phyloP scores from a whole-genome alignment of 495 filamentous ascomycete genomes.

The Xylaria curta region DNA sequence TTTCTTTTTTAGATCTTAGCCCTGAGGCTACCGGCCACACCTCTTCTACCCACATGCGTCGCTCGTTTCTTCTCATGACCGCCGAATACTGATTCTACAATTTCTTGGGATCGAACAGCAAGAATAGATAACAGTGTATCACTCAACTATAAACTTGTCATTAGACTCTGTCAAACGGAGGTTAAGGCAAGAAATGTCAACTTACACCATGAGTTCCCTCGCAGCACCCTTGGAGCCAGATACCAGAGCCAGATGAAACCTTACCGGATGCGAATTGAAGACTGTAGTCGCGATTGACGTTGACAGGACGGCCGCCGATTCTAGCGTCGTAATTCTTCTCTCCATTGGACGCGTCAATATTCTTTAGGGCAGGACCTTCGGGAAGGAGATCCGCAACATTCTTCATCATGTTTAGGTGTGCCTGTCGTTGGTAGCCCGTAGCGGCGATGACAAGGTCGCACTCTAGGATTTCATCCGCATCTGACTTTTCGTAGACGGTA shows the following conservation, averaged over 20 bases:
- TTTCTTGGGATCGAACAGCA: conserved; percentile 75
- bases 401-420: conserved; percentile 78
- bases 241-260: conserved; percentile 70
- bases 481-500: conserved; percentile 31
- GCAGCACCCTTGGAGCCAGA: conserved; percentile 96
- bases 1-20: neutral
- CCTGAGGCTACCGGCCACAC: neutral
- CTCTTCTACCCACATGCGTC: neutral
- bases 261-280: conserved; percentile 69
- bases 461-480: conserved; percentile 63
- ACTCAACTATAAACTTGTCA: conserved; percentile 57
- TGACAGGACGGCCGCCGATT: conserved; percentile 33
- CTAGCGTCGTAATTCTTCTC: conserved; percentile 38
- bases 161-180: conserved; percentile 5
- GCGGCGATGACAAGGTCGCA: conserved; percentile 84
- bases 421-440: conserved; percentile 82
- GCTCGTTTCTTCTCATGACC: neutral
- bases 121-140: conserved; percentile 82
- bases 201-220: conserved; percentile 89
- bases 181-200: conserved; percentile 24
- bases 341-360: conserved; percentile 32
- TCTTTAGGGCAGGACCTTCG: conserved; percentile 36
- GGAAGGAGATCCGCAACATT: conserved; percentile 68
- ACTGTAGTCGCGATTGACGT: conserved; percentile 71
- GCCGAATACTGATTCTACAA: conserved; percentile 78